Evolutionary conservation across 163 green algal genomes (phyloP).

Genomic region (Prototheca cutis): DNA sequence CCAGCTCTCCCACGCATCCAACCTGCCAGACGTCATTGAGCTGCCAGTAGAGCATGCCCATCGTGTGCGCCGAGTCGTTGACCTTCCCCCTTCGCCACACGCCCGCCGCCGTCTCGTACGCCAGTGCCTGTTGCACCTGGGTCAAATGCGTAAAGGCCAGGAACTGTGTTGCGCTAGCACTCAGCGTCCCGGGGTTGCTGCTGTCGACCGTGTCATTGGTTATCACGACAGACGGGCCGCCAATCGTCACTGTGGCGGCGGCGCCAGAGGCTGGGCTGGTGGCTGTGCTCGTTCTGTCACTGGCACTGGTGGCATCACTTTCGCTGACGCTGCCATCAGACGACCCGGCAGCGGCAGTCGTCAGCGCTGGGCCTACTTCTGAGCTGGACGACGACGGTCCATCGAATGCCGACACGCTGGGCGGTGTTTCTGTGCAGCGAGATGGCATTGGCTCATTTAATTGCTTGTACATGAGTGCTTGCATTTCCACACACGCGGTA

Average conservation of each 20-base stretch:
- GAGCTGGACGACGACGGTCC: too few relatives aligned
- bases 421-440: too few relatives aligned
- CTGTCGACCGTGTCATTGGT: not conserved
- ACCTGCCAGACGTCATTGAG: slow-evolving; percentile 69
- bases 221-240: not conserved
- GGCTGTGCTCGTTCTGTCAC: too few relatives aligned
- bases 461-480: too few relatives aligned
- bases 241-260: not conserved
- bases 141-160: slow-evolving; percentile 42
- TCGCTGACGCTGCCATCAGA: not conserved
- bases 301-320: too few relatives aligned
- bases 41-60: slow-evolving; percentile 74
- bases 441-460: too few relatives aligned
- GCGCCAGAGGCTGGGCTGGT: not conserved
- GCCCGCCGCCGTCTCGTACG: slow-evolving; percentile 41
- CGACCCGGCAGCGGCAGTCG: not conserved
- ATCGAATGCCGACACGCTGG: too few relatives aligned
- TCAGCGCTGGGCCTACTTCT: too few relatives aligned
- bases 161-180: slow-evolving; percentile 11
- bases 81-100: slow-evolving; percentile 44
- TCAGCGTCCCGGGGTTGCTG: not conserved
- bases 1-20: not conserved
- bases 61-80: slow-evolving; percentile 35
- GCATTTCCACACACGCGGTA: too few relatives aligned
- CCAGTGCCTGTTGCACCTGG: slow-evolving; percentile 52